Conservation (phyloP, 768 basidiomycete genomes). For the Leucocoprinus sp. region DNA sequence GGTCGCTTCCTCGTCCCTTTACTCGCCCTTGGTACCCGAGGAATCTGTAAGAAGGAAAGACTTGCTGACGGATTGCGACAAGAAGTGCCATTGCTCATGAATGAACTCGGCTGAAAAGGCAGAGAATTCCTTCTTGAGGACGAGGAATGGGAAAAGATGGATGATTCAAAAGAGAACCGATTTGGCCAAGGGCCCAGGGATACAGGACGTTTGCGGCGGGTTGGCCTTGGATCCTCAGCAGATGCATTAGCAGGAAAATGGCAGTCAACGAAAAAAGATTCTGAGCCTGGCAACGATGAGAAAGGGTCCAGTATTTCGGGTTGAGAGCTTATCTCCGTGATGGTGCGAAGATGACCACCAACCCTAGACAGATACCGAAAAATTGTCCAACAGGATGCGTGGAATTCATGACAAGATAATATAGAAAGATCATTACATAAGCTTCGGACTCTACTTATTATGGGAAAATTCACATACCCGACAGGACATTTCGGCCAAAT, state of each 20-base stretch:
- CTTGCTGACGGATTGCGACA: background rate
- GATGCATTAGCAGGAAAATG: slow-evolving; percentile 14
- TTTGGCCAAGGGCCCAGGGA: slow-evolving; percentile 31
- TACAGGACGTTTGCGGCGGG: slow-evolving; percentile 31
- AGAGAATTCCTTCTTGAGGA: background rate
- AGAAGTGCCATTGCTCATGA: background rate
- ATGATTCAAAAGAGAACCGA: slow-evolving; percentile 23
- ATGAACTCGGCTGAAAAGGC: background rate
- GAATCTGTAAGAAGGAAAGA: background rate
- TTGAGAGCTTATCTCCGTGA: background rate
- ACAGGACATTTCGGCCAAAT: slow-evolving; percentile 6
- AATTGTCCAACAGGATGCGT: background rate
- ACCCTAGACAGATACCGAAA: slow-evolving; percentile 1
- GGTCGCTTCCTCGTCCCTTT: no score
- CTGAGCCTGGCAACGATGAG: slow-evolving; percentile 30
- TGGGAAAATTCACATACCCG: slow-evolving; percentile 5
- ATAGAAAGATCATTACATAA: background rate
- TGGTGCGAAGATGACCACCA: background rate
- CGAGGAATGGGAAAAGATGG: background rate
- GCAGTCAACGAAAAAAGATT: slow-evolving; percentile 36
- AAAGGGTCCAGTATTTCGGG: slow-evolving; percentile 29
- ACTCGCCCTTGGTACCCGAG: background rate
- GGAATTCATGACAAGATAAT: background rate
- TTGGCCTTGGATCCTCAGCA: slow-evolving; percentile 15
- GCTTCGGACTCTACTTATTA: background rate